A percentile compares a stretch with the other conserved stretches of the same genome.
Conservation (phyloP, 768 basidiomycete genomes). For the Hygrophorus pudorinus region DNA sequence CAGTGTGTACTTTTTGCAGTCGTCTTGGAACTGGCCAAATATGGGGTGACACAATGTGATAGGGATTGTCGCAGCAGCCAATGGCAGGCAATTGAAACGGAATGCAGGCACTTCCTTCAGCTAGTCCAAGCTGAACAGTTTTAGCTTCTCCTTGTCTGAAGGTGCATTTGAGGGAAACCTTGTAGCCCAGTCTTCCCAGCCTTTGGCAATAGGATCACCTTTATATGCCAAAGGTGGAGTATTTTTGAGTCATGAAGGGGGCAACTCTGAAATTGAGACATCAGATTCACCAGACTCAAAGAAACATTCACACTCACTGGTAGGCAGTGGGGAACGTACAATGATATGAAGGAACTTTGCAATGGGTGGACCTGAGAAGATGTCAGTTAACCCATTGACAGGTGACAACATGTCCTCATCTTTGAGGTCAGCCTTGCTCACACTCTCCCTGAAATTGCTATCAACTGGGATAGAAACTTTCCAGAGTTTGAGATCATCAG, state of each 20-base stretch:
- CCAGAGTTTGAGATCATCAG: constrained; percentile 1
- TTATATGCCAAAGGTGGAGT: neutral
- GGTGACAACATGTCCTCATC: neutral
- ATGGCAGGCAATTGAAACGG: neutral
- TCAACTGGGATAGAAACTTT: constrained; percentile 4
- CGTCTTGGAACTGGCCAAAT: constrained; percentile 18
- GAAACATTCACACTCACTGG: neutral
- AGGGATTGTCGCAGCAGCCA: neutral
- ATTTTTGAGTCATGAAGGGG: neutral
- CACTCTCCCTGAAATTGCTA: constrained; percentile 1
- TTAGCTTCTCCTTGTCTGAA: neutral
- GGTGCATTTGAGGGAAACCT: neutral
- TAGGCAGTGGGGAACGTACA: neutral
- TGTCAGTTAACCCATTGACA: neutral
- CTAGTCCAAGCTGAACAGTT: neutral
- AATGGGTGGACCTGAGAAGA: neutral
- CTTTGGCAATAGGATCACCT: constrained; percentile 3
- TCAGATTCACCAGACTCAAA: neutral
- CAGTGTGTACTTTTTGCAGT: constrained; percentile 13
- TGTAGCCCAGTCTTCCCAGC: neutral
- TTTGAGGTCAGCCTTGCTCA: neutral
- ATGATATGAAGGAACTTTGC: neutral
- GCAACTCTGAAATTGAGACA: neutral
- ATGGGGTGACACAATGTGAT: constrained; percentile 11
- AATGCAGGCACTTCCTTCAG: neutral